Evolutionary conservation across 2,329 filamentous ascomycete genomes (phyloP).

Genomic region (Ceratocystis albifundus): DNA sequence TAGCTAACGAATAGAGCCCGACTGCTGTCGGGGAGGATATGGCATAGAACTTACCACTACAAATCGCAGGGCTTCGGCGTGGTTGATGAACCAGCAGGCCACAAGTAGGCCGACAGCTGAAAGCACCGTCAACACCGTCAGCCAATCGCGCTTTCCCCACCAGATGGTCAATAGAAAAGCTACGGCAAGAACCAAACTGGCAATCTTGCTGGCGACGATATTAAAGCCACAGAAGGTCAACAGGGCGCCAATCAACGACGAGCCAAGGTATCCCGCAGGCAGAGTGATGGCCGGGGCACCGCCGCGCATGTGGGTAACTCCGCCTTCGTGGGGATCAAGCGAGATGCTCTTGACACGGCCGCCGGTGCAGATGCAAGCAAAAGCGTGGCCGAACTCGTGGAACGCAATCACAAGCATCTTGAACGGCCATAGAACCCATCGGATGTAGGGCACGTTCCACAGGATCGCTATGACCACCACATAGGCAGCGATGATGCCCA

Average conservation of each 20-base stretch:
- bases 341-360: slow-evolving; percentile 61
- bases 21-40: neutral
- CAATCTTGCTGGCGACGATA: slow-evolving; percentile 70
- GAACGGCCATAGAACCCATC: slow-evolving; percentile 67
- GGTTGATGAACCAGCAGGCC: slow-evolving; percentile 68
- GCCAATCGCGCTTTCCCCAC: slow-evolving; percentile 70
- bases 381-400: slow-evolving; percentile 68
- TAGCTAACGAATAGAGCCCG: neutral
- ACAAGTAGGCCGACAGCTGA: slow-evolving; percentile 59
- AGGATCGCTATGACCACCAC: slow-evolving; percentile 62
- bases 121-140: slow-evolving; percentile 60
- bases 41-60: slow-evolving; percentile 43
- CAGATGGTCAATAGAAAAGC: slow-evolving; percentile 70
- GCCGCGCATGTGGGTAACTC: slow-evolving; percentile 65
- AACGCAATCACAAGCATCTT: slow-evolving; percentile 83
- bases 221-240: slow-evolving; percentile 72
- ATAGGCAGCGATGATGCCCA: slow-evolving; percentile 61
- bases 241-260: slow-evolving; percentile 62
- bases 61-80: slow-evolving; percentile 62
- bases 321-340: slow-evolving; percentile 49
- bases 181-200: slow-evolving; percentile 58
- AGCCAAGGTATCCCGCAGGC: slow-evolving; percentile 68
- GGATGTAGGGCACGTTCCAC: slow-evolving; percentile 70
- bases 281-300: slow-evolving; percentile 59
- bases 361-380: slow-evolving; percentile 60